phyloP scores from a whole-genome alignment of 2,329 filamentous ascomycete genomes.

The Ophiostoma ips region DNA sequence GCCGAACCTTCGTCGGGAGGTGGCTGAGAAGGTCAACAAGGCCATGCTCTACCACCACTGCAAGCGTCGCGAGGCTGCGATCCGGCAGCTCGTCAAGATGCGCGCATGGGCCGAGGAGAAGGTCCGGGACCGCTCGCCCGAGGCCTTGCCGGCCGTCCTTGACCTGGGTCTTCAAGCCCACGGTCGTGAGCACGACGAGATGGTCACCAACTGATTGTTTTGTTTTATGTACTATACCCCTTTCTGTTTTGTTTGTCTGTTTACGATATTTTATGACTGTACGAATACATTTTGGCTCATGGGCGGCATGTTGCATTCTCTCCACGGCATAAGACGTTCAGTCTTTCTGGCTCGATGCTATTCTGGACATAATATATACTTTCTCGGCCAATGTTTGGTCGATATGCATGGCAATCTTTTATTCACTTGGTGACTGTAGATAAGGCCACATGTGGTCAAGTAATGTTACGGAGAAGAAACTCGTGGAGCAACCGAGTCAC shows the following conservation, averaged over 20 bases:
- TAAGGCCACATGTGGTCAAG: no score
- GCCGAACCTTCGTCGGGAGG: constrained; percentile 62
- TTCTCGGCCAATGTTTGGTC: no score
- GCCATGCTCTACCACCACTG: constrained; percentile 67
- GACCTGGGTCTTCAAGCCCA: constrained; percentile 25
- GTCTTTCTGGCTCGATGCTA: no score
- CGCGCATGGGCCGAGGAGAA: constrained; percentile 71
- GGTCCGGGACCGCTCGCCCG: constrained; percentile 29
- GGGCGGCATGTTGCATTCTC: background rate
- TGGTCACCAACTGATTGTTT: constrained; percentile 34
- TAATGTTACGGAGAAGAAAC: no score
- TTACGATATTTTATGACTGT: background rate
- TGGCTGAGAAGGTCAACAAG: constrained; percentile 82
- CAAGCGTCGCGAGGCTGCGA: constrained; percentile 62
- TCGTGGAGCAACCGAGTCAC: no score
- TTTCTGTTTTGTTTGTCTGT: background rate
- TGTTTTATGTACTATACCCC: background rate
- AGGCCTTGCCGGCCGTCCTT: constrained; percentile 26
- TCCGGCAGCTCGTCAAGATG: constrained; percentile 67
- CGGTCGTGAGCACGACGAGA: constrained; percentile 34
- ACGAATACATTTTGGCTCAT: background rate
- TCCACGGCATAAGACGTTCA: no score
- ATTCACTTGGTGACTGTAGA: no score
- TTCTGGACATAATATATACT: no score
- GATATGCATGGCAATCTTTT: no score